phyloP scores from a whole-genome alignment of 2,329 filamentous ascomycete species.

The Fusarium anthophilum region DNA sequence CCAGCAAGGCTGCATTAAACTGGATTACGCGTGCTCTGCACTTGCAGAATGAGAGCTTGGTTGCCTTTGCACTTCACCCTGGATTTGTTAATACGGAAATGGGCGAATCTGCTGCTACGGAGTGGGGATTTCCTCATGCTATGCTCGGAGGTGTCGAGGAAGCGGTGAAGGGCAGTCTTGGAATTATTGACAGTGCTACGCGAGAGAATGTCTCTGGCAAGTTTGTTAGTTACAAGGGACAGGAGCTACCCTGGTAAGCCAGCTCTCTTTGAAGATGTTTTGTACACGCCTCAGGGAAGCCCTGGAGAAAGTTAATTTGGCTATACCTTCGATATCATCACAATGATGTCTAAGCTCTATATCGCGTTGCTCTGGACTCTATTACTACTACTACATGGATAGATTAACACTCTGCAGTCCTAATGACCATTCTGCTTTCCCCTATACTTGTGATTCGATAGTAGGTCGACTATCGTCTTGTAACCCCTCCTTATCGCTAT shows the following conservation, averaged over 20 bases:
- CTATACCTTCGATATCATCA: no score
- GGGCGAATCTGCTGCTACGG: constrained; percentile 44
- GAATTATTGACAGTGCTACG: constrained; percentile 49
- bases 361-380: no score
- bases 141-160: constrained; percentile 45
- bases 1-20: constrained; percentile 49
- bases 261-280: no score
- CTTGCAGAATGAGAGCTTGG: constrained; percentile 38
- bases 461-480: fast-evolving
- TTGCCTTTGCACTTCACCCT: constrained; percentile 49
- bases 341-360: no score
- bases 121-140: constrained; percentile 44
- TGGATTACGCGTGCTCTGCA: constrained; percentile 47
- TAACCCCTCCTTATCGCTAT: fast-evolving
- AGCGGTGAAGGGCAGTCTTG: constrained; percentile 46
- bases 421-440: neutral
- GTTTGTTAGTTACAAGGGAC: constrained; percentile 46
- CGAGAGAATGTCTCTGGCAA: constrained; percentile 47
- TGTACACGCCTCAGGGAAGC: no score
- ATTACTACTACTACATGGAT: no score
- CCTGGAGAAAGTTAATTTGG: no score
- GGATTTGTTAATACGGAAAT: constrained; percentile 50
- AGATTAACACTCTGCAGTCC: no score
- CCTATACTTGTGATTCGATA: fast-evolving
- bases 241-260: constrained; percentile 42